A percentile compares a stretch with the other conserved stretches of the same genome.
These are phyloP conservation scores for Diaporthe amygdali DNA, from an alignment of 2,329 filamentous ascomycete species.

Conservation along the genomic window DNA sequence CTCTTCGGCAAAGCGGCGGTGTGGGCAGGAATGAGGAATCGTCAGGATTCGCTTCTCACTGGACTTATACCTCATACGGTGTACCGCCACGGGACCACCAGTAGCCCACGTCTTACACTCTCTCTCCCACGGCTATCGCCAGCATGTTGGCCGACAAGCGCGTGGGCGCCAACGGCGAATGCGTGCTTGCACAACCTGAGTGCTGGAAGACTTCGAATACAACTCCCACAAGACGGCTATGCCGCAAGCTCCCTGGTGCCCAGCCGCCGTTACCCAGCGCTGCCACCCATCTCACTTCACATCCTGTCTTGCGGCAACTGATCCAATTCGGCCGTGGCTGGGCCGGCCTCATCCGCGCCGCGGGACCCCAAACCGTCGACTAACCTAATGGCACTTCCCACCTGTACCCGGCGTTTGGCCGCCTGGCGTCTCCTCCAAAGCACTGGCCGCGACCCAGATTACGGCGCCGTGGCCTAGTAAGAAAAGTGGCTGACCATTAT, in stretches of 20 bases:
- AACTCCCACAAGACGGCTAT: not conserved
- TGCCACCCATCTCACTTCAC: not conserved
- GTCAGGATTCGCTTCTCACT: conserved; percentile 17
- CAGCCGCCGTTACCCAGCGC: conserved; percentile 2
- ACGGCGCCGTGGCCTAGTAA: not conserved
- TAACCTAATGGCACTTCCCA: not conserved
- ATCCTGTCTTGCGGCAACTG: conserved; percentile 12
- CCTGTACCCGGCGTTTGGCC: not conserved
- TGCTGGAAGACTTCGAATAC: not conserved
- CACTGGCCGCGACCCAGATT: not conserved
- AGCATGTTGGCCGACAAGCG: conserved; percentile 12
- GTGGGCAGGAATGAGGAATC: conserved; percentile 13
- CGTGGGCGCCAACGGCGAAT: not conserved
- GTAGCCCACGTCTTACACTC: not conserved
- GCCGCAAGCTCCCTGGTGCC: not conserved
- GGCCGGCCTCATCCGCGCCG: not conserved
- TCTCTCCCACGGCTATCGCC: not conserved
- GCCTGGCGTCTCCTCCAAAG: not conserved
- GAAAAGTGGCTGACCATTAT: conserved; percentile 13
- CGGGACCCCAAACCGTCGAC: not conserved
- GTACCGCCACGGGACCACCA: not conserved
- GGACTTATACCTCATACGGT: conserved; percentile 10
- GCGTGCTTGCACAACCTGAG: not conserved
- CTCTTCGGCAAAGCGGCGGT: conserved; percentile 26
- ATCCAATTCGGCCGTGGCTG: conserved; percentile 22